Conservation (phyloP, 345 rosid genomes). For the Cardamine chenopodiifolia region DNA sequence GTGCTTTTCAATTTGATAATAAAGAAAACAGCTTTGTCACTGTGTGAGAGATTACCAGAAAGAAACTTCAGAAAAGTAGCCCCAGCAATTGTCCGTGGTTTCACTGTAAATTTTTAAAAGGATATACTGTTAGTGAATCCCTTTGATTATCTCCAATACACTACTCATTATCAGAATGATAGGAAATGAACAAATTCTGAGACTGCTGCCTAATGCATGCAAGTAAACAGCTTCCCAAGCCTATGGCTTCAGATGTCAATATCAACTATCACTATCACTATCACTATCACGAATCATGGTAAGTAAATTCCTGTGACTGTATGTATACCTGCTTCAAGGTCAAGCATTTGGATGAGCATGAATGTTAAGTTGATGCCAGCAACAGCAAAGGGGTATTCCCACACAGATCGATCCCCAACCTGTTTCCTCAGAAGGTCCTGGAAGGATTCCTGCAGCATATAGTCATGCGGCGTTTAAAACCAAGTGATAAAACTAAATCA, state of each 20-base stretch:
- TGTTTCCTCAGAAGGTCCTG: slow-evolving; percentile 87
- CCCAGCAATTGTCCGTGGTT: slow-evolving; percentile 81
- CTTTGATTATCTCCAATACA: background rate
- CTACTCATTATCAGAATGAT: slow-evolving; percentile 1
- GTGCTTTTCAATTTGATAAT: background rate
- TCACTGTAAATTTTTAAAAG: slow-evolving; percentile 58
- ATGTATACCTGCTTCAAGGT: slow-evolving; percentile 92
- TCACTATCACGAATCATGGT: background rate
- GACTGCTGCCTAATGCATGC: background rate
- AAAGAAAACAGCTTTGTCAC: background rate
- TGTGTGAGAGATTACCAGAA: slow-evolving; percentile 56
- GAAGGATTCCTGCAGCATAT: slow-evolving; percentile 71
- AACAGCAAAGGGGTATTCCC: slow-evolving; percentile 99
- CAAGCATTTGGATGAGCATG: slow-evolving; percentile 99
- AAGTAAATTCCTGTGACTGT: background rate
- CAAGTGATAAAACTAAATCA: background rate
- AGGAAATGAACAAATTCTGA: background rate
- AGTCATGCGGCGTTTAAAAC: slow-evolving; percentile 1
- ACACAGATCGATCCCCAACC: slow-evolving; percentile 89
- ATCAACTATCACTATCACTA: background rate
- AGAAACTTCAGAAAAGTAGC: slow-evolving; percentile 89
- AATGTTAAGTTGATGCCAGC: slow-evolving; percentile 98
- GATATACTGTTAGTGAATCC: slow-evolving; percentile 34
- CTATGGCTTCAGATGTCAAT: slow-evolving; percentile 2
- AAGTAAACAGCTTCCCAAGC: background rate